Evolutionary conservation across 345 rosid genomes (phyloP).

Genomic region (Draba incana): DNA sequence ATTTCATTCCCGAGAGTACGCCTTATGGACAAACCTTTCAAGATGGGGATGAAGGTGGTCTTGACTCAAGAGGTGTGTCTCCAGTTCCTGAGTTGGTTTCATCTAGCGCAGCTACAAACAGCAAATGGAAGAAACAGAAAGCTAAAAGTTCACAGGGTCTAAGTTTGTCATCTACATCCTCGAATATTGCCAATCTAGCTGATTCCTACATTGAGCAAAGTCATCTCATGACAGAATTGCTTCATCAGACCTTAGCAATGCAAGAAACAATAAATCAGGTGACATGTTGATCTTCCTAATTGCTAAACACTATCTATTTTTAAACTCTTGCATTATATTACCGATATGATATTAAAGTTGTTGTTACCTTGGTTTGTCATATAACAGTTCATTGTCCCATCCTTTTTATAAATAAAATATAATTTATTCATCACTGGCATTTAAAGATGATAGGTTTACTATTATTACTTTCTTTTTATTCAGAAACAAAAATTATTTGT

Average conservation of each 20-base stretch:
- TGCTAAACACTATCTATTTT: slow-evolving; percentile 12
- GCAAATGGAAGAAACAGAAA: slow-evolving; percentile 66
- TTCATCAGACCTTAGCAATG: slow-evolving; percentile 61
- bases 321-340: not conserved
- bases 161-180: slow-evolving; percentile 55
- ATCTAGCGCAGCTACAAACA: slow-evolving; percentile 45
- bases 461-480: slow-evolving; percentile 8
- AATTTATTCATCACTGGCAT: slow-evolving; percentile 1
- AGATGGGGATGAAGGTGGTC: slow-evolving; percentile 48
- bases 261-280: slow-evolving; percentile 85
- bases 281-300: slow-evolving; percentile 26
- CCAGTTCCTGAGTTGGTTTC: slow-evolving; percentile 49
- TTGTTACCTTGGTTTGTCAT: slow-evolving; percentile 12
- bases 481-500: not conserved
- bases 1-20: slow-evolving; percentile 47
- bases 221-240: slow-evolving; percentile 45
- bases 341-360: not conserved
- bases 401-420: not conserved
- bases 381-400: not conserved
- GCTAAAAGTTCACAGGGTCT: slow-evolving; percentile 58
- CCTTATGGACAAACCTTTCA: slow-evolving; percentile 41
- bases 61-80: slow-evolving; percentile 48
- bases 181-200: slow-evolving; percentile 57
- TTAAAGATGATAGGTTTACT: slow-evolving; percentile 4
- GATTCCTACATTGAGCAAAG: slow-evolving; percentile 54